phyloP scores from a whole-genome alignment of 805 yeast genomes.

The Saturnispora ahearnii region DNA sequence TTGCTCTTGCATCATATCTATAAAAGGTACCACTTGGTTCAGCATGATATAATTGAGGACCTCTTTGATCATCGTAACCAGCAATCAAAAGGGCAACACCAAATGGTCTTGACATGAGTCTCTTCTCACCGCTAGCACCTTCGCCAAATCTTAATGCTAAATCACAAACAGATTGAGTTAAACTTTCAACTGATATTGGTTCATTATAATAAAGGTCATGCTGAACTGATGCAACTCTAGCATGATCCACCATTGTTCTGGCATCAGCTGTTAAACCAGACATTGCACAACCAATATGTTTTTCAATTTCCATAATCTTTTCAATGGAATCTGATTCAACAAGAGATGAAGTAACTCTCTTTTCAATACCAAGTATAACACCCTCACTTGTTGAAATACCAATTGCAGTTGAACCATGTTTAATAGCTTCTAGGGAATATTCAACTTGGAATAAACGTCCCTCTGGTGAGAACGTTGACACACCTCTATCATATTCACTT shows the following conservation, averaged over 20 bases:
- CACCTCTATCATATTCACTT: slow-evolving; percentile 99
- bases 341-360: slow-evolving; percentile 87
- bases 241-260: slow-evolving; percentile 96
- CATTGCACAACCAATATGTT: slow-evolving; percentile 97
- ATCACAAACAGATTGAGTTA: slow-evolving; percentile 96
- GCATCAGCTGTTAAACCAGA: slow-evolving; percentile 98
- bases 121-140: slow-evolving; percentile 92
- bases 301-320: slow-evolving; percentile 89
- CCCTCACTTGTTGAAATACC: slow-evolving; percentile 95
- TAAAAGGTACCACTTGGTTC: slow-evolving; percentile 98
- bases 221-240: slow-evolving; percentile 80
- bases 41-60: slow-evolving; percentile 96
- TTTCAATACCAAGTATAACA: slow-evolving; percentile 92
- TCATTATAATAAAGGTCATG: slow-evolving; percentile 90
- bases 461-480: slow-evolving; percentile 96
- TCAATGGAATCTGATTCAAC: slow-evolving; percentile 91
- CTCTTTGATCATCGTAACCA: slow-evolving; percentile 85
- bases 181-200: slow-evolving; percentile 81
- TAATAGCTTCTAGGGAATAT: slow-evolving; percentile 94
- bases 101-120: slow-evolving; percentile 95
- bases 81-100: slow-evolving; percentile 97
- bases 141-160: slow-evolving; percentile 94
- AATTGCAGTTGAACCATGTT: slow-evolving; percentile 94
- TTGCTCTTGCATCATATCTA: slow-evolving; percentile 96
- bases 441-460: slow-evolving; percentile 98